Percentiles rank a stretch among this genome's conserved stretches.
phyloP scores from a whole-genome alignment of 176 grass and related monocot genomes.

The Phoenix dactylifera region DNA sequence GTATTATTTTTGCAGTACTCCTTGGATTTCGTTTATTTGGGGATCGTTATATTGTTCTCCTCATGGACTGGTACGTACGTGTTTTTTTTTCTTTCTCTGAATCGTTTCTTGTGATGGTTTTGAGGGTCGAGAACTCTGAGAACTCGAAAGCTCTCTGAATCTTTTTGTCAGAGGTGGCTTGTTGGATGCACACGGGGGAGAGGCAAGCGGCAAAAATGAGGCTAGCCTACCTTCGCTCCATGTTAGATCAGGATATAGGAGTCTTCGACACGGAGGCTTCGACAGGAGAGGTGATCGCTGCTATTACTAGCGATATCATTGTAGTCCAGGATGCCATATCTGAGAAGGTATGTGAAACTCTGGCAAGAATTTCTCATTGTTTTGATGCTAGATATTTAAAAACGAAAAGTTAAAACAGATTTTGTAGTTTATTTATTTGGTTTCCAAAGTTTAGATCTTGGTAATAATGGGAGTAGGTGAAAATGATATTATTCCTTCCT shows the following conservation, averaged over 20 bases:
- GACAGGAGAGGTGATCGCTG: slow-evolving; percentile 15
- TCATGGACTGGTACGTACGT: slow-evolving; percentile 64
- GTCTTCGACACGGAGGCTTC: slow-evolving; percentile 33
- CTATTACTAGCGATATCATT: slow-evolving; percentile 22
- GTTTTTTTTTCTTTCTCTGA: too few species aligned
- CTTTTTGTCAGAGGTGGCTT: slow-evolving; percentile 26
- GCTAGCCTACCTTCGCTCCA: slow-evolving; percentile 20
- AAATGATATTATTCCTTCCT: too few species aligned
- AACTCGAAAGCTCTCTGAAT: too few species aligned
- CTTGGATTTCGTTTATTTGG: slow-evolving; percentile 90
- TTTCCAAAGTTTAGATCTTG: too few species aligned
- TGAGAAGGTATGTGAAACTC: slow-evolving; percentile 31
- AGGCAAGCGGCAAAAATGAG: slow-evolving; percentile 22
- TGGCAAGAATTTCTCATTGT: too few species aligned
- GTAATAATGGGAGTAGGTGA: too few species aligned
- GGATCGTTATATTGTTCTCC: slow-evolving; percentile 82
- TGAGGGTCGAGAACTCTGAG: too few species aligned
- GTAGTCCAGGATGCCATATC: slow-evolving; percentile 40
- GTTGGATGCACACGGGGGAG: slow-evolving; percentile 38
- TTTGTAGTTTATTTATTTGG: too few species aligned
- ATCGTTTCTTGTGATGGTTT: too few species aligned
- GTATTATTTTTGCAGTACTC: slow-evolving; percentile 53
- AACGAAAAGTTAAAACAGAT: too few species aligned
- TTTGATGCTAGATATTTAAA: too few species aligned
- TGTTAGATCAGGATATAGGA: slow-evolving; percentile 30